Conservation (phyloP, 169 alveolate genomes). For the Theileria annulata region DNA sequence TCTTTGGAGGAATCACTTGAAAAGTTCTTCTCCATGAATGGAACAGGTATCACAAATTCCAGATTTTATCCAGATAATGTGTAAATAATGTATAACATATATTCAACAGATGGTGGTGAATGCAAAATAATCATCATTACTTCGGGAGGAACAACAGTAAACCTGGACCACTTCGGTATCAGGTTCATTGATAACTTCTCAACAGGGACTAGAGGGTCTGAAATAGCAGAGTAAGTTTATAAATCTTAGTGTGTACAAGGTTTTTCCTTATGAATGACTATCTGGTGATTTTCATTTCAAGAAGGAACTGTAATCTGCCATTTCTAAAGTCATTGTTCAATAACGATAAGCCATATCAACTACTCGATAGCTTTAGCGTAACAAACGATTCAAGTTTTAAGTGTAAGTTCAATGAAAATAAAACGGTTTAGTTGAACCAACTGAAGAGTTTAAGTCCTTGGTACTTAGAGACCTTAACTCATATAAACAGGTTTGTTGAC, state of each 20-base stretch:
- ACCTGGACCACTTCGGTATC: constrained; percentile 34
- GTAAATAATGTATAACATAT: too few species aligned
- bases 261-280: constrained; percentile 20
- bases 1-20: too few species aligned
- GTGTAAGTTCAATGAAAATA: not conserved
- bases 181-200: constrained; percentile 49
- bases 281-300: constrained; percentile 16
- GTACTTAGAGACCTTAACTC: not conserved
- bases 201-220: constrained; percentile 39
- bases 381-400: constrained; percentile 1
- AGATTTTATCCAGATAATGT: too few species aligned
- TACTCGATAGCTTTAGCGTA: constrained; percentile 13
- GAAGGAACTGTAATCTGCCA: constrained; percentile 20
- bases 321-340: constrained; percentile 7
- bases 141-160: constrained; percentile 45
- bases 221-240: constrained; percentile 32
- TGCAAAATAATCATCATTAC: constrained; percentile 15
- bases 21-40: too few species aligned
- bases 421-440: constrained; percentile 16
- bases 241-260: not conserved
- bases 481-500: constrained; percentile 6
- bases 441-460: not conserved
- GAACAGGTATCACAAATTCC: too few species aligned
- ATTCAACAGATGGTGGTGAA: not conserved
- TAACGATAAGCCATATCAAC: not conserved